These are phyloP conservation scores for Sphaerobolus stellatus DNA, from an alignment of 1,284 basidiomycete species.

Conservation along the genomic window DNA sequence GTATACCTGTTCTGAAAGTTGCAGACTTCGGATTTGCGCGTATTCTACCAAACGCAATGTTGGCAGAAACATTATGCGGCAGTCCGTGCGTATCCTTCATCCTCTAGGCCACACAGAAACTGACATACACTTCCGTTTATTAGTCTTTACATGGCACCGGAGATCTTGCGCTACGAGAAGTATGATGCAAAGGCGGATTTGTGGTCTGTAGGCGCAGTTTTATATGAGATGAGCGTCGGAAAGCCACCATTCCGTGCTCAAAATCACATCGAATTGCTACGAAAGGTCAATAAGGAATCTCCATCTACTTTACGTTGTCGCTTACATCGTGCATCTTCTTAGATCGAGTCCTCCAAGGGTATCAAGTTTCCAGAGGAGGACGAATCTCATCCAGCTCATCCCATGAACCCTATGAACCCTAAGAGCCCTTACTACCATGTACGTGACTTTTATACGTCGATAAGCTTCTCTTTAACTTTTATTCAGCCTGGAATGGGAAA, in stretches of 20 bases:
- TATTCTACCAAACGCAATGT: slow-evolving; percentile 84
- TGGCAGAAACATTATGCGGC: slow-evolving; percentile 97
- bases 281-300: slow-evolving; percentile 33
- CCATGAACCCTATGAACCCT: slow-evolving; percentile 22
- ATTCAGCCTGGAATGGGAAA: slow-evolving; percentile 9
- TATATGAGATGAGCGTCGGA: slow-evolving; percentile 95
- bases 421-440: slow-evolving; percentile 17
- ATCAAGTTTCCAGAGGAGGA: slow-evolving; percentile 95
- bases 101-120: not conserved
- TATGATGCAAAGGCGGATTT: slow-evolving; percentile 98
- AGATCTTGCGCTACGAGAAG: slow-evolving; percentile 96
- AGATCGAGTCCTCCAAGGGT: slow-evolving; percentile 84
- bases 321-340: slow-evolving; percentile 24
- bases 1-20: slow-evolving; percentile 92
- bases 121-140: slow-evolving; percentile 2
- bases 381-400: slow-evolving; percentile 35
- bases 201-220: slow-evolving; percentile 96
- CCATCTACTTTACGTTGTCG: not conserved
- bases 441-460: not conserved
- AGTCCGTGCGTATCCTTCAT: slow-evolving; percentile 70
- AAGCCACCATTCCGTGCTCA: slow-evolving; percentile 92
- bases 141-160: slow-evolving; percentile 97
- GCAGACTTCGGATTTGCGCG: slow-evolving; percentile 99
- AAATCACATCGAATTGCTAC: slow-evolving; percentile 94
- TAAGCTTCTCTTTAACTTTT: not conserved